Base-by-base conservation (phyloP, 352 stramenopile genomes). In the Pythium scleroteichum region DNA sequence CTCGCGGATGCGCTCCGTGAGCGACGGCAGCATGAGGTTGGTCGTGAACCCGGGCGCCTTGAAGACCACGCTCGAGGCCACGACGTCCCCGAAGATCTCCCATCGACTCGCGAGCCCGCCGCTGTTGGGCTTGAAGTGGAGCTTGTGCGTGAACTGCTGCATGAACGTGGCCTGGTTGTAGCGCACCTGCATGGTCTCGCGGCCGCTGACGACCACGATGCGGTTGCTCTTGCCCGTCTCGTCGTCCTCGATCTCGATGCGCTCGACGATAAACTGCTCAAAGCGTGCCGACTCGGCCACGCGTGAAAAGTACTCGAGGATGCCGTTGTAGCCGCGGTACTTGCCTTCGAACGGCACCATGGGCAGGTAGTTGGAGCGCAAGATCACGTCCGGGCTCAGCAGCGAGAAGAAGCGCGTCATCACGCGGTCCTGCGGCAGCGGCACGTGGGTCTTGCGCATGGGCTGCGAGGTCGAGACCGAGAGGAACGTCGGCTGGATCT, bases 321-420 rank as follows among this genome's bases (percentile, higher is more conserved):
- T 79, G 27, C 85, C 85, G 12, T 66, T 68, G 67, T 78, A 92
- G 19, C 82, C 83, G 17, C 85, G 85, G 51, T 87, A 95, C 39
- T 90, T 93, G 46, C 85, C 85, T 51, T 88, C 82, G 27, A 95
- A 95, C n/a, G 82, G 83, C 39, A 95, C 85, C 85, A 95, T 95
- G n/a, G 85, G 85, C 22, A 95, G 64, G 63, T 95, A 95, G 41
- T 95, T 95, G 38, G 83, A 92, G 12, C 85, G 83, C 42, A 95
- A 49, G 16, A 89, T 85, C 40, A 95, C 71, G 47, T 95, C 83
- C 0, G 84, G 75, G 24, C 79, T 88, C 10, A 95, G 62, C 17
- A 95, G 62, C 26, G 85, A 95, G 64, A 92, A 91, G 39, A 95
- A 86, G 6, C 84, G 85, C 39, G 79, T 61, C 10, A 93, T 47